A percentile compares a stretch with the other conserved stretches of the same genome.
Evolutionary conservation across 1,139 yeast genomes (phyloP).

Genomic region (Yamadazyma dendronema): DNA sequence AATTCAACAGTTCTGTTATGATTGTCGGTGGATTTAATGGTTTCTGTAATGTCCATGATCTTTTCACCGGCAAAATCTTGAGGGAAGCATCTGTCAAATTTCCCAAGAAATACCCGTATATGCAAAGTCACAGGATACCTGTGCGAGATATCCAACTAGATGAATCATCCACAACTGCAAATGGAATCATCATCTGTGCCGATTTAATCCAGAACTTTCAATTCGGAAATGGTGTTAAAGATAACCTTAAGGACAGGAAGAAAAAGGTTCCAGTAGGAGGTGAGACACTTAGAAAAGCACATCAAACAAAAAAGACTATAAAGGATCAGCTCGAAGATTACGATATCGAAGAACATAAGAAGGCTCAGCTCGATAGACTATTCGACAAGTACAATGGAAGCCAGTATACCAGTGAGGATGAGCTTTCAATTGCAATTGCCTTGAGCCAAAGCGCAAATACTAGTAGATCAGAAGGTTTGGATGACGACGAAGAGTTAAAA

Average conservation of each 20-base stretch:
- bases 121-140: conserved; percentile 32
- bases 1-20: conserved; percentile 45
- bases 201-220: conserved; percentile 62
- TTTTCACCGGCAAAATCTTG: conserved; percentile 55
- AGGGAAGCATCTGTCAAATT: conserved; percentile 47
- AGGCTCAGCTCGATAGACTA: conserved; percentile 22
- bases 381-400: conserved; percentile 48
- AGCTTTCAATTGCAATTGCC: conserved; percentile 52
- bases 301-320: conserved; percentile 22
- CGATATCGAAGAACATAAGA: conserved; percentile 23
- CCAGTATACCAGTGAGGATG: conserved; percentile 39
- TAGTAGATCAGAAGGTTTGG: conserved; percentile 6
- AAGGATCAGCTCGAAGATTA: conserved; percentile 39
- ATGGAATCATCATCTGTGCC: conserved; percentile 57
- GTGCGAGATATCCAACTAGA: conserved; percentile 44
- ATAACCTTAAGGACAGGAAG: conserved; percentile 10
- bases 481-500: conserved; percentile 21
- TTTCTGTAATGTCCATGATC: conserved; percentile 58
- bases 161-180: conserved; percentile 33
- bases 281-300: conserved; percentile 14
- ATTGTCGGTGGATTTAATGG: conserved; percentile 67
- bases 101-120: conserved; percentile 36
- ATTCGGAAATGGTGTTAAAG: conserved; percentile 39
- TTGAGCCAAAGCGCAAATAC: conserved; percentile 39
- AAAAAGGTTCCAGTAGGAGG: conserved; percentile 20